These are phyloP conservation scores for Solanum tarijense DNA, from an alignment of 257 asterid species.

Conservation along the genomic window DNA sequence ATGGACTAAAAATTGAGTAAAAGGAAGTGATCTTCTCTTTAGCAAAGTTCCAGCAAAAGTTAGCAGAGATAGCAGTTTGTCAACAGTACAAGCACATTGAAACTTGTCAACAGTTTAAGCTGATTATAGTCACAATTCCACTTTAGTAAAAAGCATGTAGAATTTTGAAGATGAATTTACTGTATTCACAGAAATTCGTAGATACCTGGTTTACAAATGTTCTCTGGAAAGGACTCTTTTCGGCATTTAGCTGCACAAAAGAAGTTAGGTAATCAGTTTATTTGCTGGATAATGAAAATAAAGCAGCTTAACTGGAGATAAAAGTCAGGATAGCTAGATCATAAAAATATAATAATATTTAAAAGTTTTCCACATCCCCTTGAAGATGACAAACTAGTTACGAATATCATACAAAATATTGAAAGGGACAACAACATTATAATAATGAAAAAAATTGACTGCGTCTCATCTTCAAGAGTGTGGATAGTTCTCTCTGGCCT, in stretches of 20 bases:
- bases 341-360: neutral
- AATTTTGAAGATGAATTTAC: neutral
- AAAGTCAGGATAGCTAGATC: neutral
- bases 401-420: neutral
- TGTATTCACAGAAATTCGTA: neutral
- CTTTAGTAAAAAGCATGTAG: neutral
- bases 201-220: constrained; percentile 87
- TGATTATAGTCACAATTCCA: neutral
- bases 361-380: neutral
- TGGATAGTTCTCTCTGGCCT: neutral
- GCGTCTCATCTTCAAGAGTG: neutral
- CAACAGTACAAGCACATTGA: neutral
- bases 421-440: neutral
- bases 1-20: neutral
- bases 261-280: constrained; percentile 13
- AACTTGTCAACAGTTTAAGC: neutral
- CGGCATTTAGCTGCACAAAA: constrained; percentile 64
- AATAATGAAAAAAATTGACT: neutral
- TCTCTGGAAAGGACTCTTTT: constrained; percentile 83
- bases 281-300: neutral
- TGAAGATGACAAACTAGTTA: neutral
- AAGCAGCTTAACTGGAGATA: neutral
- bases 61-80: neutral
- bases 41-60: neutral
- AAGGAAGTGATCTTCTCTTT: neutral